A percentile compares a stretch with the other conserved stretches of the same genome.
Conservation (phyloP, 1,139 yeast genomes). For the Geotrichum macrosporum region DNA sequence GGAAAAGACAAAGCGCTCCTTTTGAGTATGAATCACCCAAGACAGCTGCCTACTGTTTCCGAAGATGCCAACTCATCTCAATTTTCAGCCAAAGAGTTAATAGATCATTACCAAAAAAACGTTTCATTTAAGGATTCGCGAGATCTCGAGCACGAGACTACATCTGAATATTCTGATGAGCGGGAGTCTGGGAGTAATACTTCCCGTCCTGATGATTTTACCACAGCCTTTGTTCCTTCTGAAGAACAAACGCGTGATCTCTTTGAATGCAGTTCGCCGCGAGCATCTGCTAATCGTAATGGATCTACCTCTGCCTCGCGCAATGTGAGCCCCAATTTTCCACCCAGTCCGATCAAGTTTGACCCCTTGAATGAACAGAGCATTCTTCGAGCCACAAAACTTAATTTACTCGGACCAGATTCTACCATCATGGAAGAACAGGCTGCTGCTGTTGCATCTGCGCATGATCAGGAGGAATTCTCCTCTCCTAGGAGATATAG, state of each 20-base stretch:
- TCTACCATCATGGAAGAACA: not conserved
- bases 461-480: not conserved
- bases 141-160: not conserved
- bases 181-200: not conserved
- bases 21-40: not conserved
- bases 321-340: conserved; percentile 9
- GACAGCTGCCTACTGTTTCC: not conserved
- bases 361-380: conserved; percentile 24
- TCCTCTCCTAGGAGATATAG: conserved; percentile 17
- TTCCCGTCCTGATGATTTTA: not conserved
- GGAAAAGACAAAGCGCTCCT: conserved; percentile 2
- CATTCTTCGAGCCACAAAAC: conserved; percentile 20
- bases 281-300: not conserved
- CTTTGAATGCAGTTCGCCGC: conserved; percentile 6
- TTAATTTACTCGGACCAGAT: conserved; percentile 4
- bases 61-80: not conserved
- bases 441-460: conserved; percentile 7
- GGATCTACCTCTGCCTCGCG: not conserved
- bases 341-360: conserved; percentile 17
- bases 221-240: conserved; percentile 7
- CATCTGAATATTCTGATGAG: conserved; percentile 3
- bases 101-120: not conserved
- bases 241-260: conserved; percentile 10
- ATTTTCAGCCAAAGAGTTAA: not conserved
- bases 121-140: not conserved